Evolutionary conservation across 148 eudicot species (phyloP).

Genomic region (Dianthus caryophyllus): DNA sequence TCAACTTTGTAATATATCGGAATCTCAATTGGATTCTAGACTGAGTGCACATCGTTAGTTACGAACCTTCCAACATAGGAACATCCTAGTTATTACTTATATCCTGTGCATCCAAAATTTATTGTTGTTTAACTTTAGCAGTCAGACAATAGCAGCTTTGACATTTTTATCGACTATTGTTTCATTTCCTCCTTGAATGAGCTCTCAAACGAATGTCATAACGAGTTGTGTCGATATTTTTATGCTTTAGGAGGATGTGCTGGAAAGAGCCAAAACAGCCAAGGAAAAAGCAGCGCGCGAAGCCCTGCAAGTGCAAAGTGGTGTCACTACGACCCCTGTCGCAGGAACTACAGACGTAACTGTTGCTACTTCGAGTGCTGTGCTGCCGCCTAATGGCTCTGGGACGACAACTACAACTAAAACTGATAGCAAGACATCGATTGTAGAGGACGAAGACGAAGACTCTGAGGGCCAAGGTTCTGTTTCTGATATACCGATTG

Average conservation of each 20-base stretch:
- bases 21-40: too few species aligned
- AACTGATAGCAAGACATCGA: conserved; percentile 10
- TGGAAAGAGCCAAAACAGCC: conserved; percentile 76
- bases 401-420: conserved; percentile 16
- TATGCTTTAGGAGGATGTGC: conserved; percentile 71
- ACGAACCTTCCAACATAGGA: too few species aligned
- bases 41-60: too few species aligned
- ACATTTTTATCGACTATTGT: not conserved
- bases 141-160: too few species aligned
- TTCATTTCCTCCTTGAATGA: not conserved
- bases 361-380: conserved; percentile 16
- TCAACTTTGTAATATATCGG: too few species aligned
- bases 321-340: conserved; percentile 33
- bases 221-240: not conserved
- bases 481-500: conserved; percentile 28
- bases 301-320: conserved; percentile 54
- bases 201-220: not conserved
- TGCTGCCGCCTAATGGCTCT: conserved; percentile 13
- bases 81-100: too few species aligned
- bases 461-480: conserved; percentile 23
- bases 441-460: conserved; percentile 26
- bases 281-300: conserved; percentile 82
- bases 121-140: too few species aligned
- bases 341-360: conserved; percentile 18
- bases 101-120: too few species aligned